Base-by-base conservation (phyloP, 495 filamentous ascomycete species). In the Talaromyces trachyspermus region DNA sequence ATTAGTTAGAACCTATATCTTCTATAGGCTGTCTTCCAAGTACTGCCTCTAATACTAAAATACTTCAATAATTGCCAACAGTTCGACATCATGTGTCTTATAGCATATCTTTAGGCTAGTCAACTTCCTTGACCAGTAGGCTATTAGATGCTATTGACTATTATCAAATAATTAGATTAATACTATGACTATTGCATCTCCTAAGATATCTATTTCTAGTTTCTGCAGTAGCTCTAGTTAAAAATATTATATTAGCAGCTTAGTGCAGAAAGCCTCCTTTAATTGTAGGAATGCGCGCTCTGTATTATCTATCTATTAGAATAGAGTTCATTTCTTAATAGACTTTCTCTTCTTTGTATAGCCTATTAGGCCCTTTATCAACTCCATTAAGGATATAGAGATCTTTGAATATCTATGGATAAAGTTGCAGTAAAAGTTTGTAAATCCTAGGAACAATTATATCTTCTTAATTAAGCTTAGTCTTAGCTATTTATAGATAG, bases 381-480 rank as follows among this genome's bases (percentile, higher is more conserved):
- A 32, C 0, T 29, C 3, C 9, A 30, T 15, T 10, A 65, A 36
- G 0, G 45, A 51, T 3, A 15, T 48, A 4, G 36, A 39, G 12
- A 56, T 56, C 6, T 36, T 42, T 6, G 45, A 56, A 42, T 54
- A 65, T 1, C 51, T 51, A 10, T n/a, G n/a, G 2, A 69, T 62
- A 37, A 66, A 65, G 0, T 48, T 27, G 1, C 49, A 30, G 30
- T 65, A 65, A 45, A 65, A 69, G 37, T 60, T 60, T 14, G 15
- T 51, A 42, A 69, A 59, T 1, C 58, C 50, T 14, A 69, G 19
- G 40, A 61, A 67, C 1, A 40, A 38, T 32, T 60, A 48, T 5
- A 62, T 43, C 8, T 54, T 41, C 24, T 55, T 56, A 0, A 60
- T 32, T 18, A 11, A 52, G 1, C 9, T 50, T 22, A 52, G 48